phyloP scores from a whole-genome alignment of 2,329 filamentous ascomycete genomes.

The Didymella keratinophila region DNA sequence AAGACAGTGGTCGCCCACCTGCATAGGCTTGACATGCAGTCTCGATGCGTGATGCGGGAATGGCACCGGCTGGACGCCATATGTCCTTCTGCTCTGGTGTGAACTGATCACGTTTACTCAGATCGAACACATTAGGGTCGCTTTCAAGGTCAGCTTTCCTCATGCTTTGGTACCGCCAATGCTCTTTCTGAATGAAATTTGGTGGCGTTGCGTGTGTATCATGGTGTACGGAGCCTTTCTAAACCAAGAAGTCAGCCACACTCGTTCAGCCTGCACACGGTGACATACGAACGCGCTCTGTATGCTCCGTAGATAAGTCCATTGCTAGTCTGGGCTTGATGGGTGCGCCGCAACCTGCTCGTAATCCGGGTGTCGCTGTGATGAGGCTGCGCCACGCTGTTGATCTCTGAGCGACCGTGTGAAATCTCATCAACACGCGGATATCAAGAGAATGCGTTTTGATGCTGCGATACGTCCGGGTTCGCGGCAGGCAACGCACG shows the following conservation, averaged over 20 bases:
- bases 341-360: neutral
- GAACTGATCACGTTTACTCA: constrained; percentile 41
- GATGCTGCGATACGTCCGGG: neutral
- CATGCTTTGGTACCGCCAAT: constrained; percentile 66
- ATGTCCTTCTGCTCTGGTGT: constrained; percentile 45
- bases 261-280: constrained; percentile 22
- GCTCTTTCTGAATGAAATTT: constrained; percentile 45
- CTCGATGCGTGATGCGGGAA: constrained; percentile 41
- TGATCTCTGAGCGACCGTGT: neutral
- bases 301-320: constrained; percentile 36
- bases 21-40: constrained; percentile 44
- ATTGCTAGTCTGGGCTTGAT: constrained; percentile 22
- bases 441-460: neutral
- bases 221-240: constrained; percentile 43
- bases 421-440: constrained; percentile 3
- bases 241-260: constrained; percentile 29
- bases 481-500: neutral
- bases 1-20: constrained; percentile 35
- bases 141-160: constrained; percentile 62
- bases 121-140: constrained; percentile 53
- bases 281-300: constrained; percentile 47
- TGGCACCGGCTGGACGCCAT: constrained; percentile 39
- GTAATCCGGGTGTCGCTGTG: neutral
- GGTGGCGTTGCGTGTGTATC: constrained; percentile 50
- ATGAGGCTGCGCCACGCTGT: constrained; percentile 6